These are phyloP conservation scores for Micromonas pusilla DNA, from an alignment of 139 green algal genomes.

Conservation along the genomic window DNA sequence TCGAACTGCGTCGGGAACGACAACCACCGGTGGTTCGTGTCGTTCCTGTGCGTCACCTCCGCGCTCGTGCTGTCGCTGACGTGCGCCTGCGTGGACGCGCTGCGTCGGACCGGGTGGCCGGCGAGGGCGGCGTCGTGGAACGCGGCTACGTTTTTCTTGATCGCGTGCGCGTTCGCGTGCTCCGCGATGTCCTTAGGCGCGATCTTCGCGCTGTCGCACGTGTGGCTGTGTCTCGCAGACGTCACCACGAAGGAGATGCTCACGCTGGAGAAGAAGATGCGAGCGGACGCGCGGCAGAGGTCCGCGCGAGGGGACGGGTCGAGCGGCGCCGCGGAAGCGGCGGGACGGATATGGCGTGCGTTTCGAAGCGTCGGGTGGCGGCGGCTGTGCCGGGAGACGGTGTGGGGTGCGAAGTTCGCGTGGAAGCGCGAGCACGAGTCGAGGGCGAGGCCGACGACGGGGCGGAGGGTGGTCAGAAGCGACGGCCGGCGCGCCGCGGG, in stretches of 20 bases:
- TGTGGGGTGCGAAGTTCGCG: no score
- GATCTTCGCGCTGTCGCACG: background rate
- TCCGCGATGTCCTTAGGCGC: background rate
- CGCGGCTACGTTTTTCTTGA: background rate
- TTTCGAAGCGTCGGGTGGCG: no score
- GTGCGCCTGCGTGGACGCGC: background rate
- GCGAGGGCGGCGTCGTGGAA: background rate
- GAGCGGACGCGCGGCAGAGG: background rate
- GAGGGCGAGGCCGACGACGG: no score
- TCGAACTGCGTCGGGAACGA: conserved; percentile 56
- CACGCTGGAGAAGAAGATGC: background rate
- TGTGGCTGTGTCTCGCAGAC: background rate
- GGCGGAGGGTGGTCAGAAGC: no score
- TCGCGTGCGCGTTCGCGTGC: background rate
- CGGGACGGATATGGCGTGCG: no score
- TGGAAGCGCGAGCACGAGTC: no score
- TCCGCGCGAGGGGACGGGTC: background rate
- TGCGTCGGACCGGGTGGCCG: background rate
- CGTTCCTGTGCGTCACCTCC: conserved; percentile 36
- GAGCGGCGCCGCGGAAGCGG: no score
- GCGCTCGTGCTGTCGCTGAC: background rate
- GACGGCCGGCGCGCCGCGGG: no score
- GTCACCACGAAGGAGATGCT: background rate
- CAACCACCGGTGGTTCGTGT: conserved; percentile 71
- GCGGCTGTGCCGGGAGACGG: no score